Evolutionary conservation across 805 yeast species (phyloP), one percentile per base, ranked within the genome.

Genomic region (Candida yuanshanica): DNA sequence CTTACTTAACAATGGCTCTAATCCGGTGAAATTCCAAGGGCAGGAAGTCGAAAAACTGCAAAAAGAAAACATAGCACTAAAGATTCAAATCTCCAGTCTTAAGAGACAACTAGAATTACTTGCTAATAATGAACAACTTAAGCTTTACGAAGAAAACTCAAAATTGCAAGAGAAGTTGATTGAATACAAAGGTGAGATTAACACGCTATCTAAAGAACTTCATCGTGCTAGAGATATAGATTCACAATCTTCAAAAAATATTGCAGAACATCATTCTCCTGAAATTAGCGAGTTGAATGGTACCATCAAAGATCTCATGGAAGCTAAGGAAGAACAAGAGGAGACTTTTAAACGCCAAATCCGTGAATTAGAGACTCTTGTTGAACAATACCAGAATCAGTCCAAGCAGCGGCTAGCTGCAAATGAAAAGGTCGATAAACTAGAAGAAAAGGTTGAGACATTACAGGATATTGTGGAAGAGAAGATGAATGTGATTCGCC

Each of bases 1-100:
- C 21, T 35, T 55, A 37, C 40, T 55, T 6, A 47, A 49, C 33
- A 46, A 44, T 43, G 59, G 58, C 1, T 53, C 59, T 17, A 56
- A 60, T 38, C 62, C 65, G 4, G 52, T 60, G 13, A 55, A 48
- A 34, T 60, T 52, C 27, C 64, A 60, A 45, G 56, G 59, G 40
- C 53, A 55, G 33, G 45, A 56, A 33, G 45, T 56, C 10, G 47
- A 59, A 14, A 55, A 56, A 42, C 58, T 71, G 24, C 59, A 64
- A 41, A 58, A 65, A 10, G 76, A 71, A 29, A 71, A 71, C 44
- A 68, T 66, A 48, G 67, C 66, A 39, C 56, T 71, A 47, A 71
- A 69, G 46, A 60, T 70, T 26, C 68, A 69, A 44, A 58, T 70
- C 29, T 68, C 72, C 2, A 65, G 70, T 4, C 54, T 69, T 23